Evolutionary conservation across 139 green algal genomes (phyloP), one percentile per base, ranked within the genome.

Genomic region (Chlamydomonas eustigma): DNA sequence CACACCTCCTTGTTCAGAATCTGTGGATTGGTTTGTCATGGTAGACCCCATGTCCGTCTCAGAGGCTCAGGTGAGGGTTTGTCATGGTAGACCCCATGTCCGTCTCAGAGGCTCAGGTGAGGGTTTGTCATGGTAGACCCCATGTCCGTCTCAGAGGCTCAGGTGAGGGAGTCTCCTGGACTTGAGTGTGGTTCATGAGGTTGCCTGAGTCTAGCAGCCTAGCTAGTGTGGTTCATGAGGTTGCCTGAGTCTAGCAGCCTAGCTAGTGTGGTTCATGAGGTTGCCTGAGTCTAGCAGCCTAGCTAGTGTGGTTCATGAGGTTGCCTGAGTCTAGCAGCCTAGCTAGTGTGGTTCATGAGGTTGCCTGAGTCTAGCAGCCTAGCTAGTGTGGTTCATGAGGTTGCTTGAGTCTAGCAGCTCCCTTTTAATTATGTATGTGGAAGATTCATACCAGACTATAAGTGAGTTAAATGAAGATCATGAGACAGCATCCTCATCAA

Each of bases 1-100:
- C 28, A 97, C 93, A 4, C 92, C 93, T 1, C 90, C 91, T 0
- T 97, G 92, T 85, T 88, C 82, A 0, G 92, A 97, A 80, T 78
- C 73, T 0, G 90, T 97, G 39, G 78, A 90, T 25, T 97, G 92
- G 92, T 90, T 90, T 28, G 88, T 95, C 51, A 82, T 92, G 77
- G 79, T 79, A 4, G 74, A 89, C 25, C 75, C 80, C n/a, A 66
- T 88, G 28, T 66, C 75, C 33, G 80, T 94, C 1, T 74, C 73
- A 6, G 78, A 86, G 36, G 64, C 71, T 8, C 86, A 92, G 78
- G 82, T 91, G 73, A 50, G 75, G 8, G 37, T 35, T 39, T 28
- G 44, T 58, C n/a, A n/a, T n/a, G n/a, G n/a, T n/a, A n/a, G 58
- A 58, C 12, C 44, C 44, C 12, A 12, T 58, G 44, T 58, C 18